Base-by-base conservation (phyloP, 1,284 basidiomycete genomes). In the Melampsora occidentalis region DNA sequence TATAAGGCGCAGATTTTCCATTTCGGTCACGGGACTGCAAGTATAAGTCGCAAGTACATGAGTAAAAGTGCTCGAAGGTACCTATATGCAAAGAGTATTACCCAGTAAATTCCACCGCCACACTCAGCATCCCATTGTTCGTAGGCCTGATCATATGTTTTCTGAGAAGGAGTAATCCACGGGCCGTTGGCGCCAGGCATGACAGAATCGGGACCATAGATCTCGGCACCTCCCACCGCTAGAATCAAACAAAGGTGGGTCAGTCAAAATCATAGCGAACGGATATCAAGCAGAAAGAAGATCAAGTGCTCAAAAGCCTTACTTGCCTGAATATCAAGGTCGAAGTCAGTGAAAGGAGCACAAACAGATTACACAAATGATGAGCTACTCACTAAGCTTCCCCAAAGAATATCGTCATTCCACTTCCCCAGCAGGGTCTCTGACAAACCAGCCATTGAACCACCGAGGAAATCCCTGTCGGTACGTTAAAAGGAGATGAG, bases 401-500 rank as follows among this genome's bases (percentile, higher is more conserved):
- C 22, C 67, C 67, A 69, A 18, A 69, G 67, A 57, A 69, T 69
- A 35, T 69, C 67, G 28, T 69, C 67, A 20, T 69, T 69, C 67
- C 67, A 69, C 51, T 48, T 25, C 7, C 67, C 67, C 25, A 68
- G 22, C 1, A 62, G 35, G 4, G 64, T 76, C 31, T 64, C 72
- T 5, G 72, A 64, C 25, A 64, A 48, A 16, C 63, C 53, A 31
- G 72, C 64, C 72, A 76, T 76, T 7, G 72, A 25, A 14, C 72
- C 72, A 69, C 72, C 72, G 22, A 76, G 59, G 20, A 76, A 57
- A 63, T 76, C 72, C 20, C 72, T 76, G 35, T 18, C 18, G 25
- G 18, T 10, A 20, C 20, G n/a, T 9, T 12, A 49, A 33, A 61
- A 35, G 22, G 46, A 49, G 6, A 62, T 18, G 20, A 31, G 25